Percentiles rank a stretch among this genome's conserved stretches.
These are phyloP conservation scores for Melampsora americana DNA, from an alignment of 1,284 basidiomycete genomes.

Conservation along the genomic window DNA sequence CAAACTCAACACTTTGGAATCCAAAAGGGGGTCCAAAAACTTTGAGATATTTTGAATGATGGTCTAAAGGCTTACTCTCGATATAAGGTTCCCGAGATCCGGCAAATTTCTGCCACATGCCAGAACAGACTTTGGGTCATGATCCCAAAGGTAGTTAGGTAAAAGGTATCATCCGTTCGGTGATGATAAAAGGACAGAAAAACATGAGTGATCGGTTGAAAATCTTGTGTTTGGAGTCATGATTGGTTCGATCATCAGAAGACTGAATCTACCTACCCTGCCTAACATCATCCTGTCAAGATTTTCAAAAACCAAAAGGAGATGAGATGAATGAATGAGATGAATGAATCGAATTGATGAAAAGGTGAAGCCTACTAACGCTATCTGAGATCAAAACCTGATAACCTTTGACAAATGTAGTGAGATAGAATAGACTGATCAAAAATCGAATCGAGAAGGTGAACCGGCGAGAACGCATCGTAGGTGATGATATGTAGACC, in stretches of 20 bases:
- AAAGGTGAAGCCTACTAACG: not conserved
- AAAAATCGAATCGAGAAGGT: no score
- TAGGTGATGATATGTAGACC: no score
- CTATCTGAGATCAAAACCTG: slow-evolving; percentile 43
- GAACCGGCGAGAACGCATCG: no score
- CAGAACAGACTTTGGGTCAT: slow-evolving; percentile 24
- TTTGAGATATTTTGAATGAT: not conserved
- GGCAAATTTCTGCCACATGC: slow-evolving; percentile 42
- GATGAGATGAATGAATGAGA: not conserved
- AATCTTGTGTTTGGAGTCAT: no score
- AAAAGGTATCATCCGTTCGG: not conserved
- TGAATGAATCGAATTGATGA: not conserved
- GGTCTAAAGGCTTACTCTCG: slow-evolving; percentile 21
- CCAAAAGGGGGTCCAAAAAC: not conserved
- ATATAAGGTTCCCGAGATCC: slow-evolving; percentile 43
- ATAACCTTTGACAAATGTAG: slow-evolving; percentile 8
- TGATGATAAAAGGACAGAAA: not conserved
- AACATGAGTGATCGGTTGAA: not conserved
- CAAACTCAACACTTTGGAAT: not conserved
- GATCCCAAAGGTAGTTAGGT: no score
- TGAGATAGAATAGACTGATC: no score
- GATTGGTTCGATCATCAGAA: not conserved
- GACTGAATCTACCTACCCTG: slow-evolving; percentile 22
- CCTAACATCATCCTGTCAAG: slow-evolving; percentile 38
- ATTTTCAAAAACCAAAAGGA: not conserved